A percentile compares a stretch with the other conserved stretches of the same genome.
These are phyloP conservation scores for Kodamaea leandrae DNA, from an alignment of 805 yeast genomes.

Conservation along the genomic window DNA sequence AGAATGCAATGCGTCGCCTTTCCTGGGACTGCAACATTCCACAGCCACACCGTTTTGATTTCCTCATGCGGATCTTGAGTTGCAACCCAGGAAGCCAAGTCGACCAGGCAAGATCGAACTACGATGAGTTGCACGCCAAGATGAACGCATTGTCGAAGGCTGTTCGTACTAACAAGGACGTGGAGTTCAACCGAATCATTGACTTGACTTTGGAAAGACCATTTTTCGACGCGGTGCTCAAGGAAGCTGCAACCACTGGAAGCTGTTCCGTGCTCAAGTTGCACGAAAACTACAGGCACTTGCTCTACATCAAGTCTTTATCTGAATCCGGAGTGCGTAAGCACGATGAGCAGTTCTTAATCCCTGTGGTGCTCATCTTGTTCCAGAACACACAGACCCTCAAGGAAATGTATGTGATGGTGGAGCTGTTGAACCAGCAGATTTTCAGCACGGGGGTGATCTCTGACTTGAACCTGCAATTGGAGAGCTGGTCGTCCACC, in stretches of 20 bases:
- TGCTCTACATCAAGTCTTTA: constrained; percentile 38
- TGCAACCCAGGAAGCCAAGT: constrained; percentile 15
- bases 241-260: constrained; percentile 11
- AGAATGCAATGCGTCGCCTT: constrained; percentile 29
- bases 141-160: constrained; percentile 26
- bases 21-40: constrained; percentile 40
- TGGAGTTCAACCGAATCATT: constrained; percentile 31
- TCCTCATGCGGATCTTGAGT: constrained; percentile 26
- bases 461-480: constrained; percentile 22
- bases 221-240: constrained; percentile 24
- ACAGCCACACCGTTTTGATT: constrained; percentile 23
- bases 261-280: constrained; percentile 13
- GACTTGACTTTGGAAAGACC: constrained; percentile 28
- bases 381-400: constrained; percentile 25
- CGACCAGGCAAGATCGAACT: constrained; percentile 19
- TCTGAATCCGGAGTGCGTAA: constrained; percentile 36
- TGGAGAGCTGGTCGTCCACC: constrained; percentile 28
- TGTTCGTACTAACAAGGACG: constrained; percentile 29
- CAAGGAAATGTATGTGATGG: constrained; percentile 26
- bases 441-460: constrained; percentile 30
- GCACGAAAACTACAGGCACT: constrained; percentile 25
- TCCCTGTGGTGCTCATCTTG: constrained; percentile 34
- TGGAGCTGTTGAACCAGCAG: constrained; percentile 34
- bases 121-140: constrained; percentile 19
- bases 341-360: constrained; percentile 40